Conservation (phyloP, 345 rosid species). For the Citrus mangshanensis region DNA sequence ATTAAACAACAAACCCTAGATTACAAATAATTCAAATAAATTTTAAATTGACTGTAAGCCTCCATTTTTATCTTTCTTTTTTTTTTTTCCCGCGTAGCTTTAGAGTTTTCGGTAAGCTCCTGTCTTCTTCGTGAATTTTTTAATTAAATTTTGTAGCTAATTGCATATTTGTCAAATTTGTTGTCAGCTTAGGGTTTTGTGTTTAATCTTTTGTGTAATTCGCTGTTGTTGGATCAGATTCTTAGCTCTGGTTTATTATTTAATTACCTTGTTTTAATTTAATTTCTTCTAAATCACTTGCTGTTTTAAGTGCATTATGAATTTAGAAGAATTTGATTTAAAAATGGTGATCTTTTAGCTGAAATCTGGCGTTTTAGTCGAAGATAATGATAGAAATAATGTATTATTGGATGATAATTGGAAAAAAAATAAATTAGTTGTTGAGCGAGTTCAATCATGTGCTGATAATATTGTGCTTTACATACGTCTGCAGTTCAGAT, state of each 20-base stretch:
- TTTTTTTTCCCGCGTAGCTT: not conserved
- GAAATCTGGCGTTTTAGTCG: not conserved
- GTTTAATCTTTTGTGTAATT: not conserved
- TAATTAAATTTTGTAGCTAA: not conserved
- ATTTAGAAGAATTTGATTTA: not conserved
- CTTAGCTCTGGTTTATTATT: not conserved
- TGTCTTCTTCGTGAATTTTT: not conserved
- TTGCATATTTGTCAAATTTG: not conserved
- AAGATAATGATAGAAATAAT: not conserved
- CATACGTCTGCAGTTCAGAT: conserved; percentile 7
- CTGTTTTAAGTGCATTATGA: not conserved
- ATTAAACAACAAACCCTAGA: not conserved
- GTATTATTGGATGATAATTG: no score
- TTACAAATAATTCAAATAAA: not conserved
- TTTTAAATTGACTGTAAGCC: not conserved
- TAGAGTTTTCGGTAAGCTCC: not conserved
- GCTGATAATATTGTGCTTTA: not conserved
- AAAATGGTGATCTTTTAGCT: not conserved
- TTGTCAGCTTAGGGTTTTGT: conserved; percentile 6
- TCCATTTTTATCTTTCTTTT: not conserved
- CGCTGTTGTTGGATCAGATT: not conserved
- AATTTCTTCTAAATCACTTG: not conserved
- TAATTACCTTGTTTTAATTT: not conserved
- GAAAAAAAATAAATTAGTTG: no score
- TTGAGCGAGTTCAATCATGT: no score